Conservation (phyloP, 2,329 filamentous ascomycete genomes). For the Colletotrichum truncatum region DNA sequence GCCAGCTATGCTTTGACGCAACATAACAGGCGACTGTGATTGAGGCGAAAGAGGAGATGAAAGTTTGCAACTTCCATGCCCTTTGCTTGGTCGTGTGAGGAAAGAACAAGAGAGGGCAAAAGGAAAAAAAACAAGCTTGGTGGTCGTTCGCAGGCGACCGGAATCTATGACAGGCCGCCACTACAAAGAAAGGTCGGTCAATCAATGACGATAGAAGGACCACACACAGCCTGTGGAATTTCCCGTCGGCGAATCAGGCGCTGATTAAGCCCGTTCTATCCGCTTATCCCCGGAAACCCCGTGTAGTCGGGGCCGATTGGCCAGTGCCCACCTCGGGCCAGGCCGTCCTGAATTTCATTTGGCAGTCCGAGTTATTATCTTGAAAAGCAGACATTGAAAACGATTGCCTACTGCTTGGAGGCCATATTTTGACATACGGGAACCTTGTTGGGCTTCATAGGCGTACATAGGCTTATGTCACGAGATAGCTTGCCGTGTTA, state of each 20-base stretch:
- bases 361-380: background rate
- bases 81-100: background rate
- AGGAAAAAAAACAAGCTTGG: background rate
- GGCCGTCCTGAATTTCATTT: background rate
- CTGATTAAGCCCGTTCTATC: slow-evolving; percentile 10
- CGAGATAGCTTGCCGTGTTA: slow-evolving; percentile 1
- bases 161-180: background rate
- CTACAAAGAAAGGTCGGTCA: background rate
- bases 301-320: slow-evolving; percentile 7
- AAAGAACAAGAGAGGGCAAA: background rate
- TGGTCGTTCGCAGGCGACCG: background rate
- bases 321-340: slow-evolving; percentile 12
- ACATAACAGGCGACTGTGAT: slow-evolving; percentile 32
- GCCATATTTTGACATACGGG: background rate
- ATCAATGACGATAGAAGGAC: slow-evolving; percentile 25
- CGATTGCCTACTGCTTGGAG: background rate
- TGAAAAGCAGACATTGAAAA: too few species aligned
- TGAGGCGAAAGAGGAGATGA: background rate
- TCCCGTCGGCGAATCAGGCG: slow-evolving; percentile 22
- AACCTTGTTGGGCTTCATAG: background rate
- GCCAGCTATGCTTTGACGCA: slow-evolving; percentile 37
- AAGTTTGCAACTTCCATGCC: slow-evolving; percentile 5
- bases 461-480: background rate
- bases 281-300: slow-evolving; percentile 26
- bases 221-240: background rate